A percentile compares a stretch with the other conserved stretches of the same genome.
These are phyloP conservation scores for Lasiosphaeria miniovina DNA, from an alignment of 495 filamentous ascomycete species.

Conservation along the genomic window DNA sequence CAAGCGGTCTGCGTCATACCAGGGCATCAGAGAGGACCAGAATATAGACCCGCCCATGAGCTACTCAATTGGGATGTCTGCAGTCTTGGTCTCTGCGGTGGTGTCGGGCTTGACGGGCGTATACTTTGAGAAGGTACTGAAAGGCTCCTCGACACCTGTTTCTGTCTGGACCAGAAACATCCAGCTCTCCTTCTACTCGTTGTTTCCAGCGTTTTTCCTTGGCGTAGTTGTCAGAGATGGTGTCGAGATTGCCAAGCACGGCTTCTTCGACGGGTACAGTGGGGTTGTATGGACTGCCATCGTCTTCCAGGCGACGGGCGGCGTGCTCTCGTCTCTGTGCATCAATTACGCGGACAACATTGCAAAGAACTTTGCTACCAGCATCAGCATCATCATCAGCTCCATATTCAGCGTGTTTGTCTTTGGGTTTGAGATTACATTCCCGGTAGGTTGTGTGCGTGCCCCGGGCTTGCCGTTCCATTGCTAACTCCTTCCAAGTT, in stretches of 20 bases:
- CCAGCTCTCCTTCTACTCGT: slow-evolving; percentile 86
- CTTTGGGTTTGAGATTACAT: slow-evolving; percentile 73
- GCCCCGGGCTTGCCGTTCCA: not conserved
- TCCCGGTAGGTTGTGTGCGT: slow-evolving; percentile 53
- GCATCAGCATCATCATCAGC: slow-evolving; percentile 82
- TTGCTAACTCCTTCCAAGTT: slow-evolving; percentile 56
- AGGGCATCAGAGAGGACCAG: slow-evolving; percentile 85
- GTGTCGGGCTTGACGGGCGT: slow-evolving; percentile 83
- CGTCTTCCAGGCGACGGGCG: slow-evolving; percentile 75
- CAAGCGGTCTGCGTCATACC: slow-evolving; percentile 88
- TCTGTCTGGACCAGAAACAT: slow-evolving; percentile 93
- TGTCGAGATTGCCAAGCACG: slow-evolving; percentile 71
- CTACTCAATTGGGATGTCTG: slow-evolving; percentile 68
- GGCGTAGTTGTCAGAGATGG: slow-evolving; percentile 87
- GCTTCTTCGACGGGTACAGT: slow-evolving; percentile 94
- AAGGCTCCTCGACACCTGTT: slow-evolving; percentile 65
- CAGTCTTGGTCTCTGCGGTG: slow-evolving; percentile 70
- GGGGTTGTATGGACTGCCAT: slow-evolving; percentile 86
- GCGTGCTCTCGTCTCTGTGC: slow-evolving; percentile 77
- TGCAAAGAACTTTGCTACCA: slow-evolving; percentile 87
- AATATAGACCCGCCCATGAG: slow-evolving; percentile 66
- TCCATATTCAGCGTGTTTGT: slow-evolving; percentile 79
- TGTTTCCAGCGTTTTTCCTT: slow-evolving; percentile 81
- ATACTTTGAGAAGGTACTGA: slow-evolving; percentile 93
- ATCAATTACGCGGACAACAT: slow-evolving; percentile 87